Percentiles rank a stretch among this genome's conserved stretches.
These are phyloP conservation scores for Cyclotella choctawhatcheeana DNA, from an alignment of 108 stramenopile genomes.

Conservation along the genomic window DNA sequence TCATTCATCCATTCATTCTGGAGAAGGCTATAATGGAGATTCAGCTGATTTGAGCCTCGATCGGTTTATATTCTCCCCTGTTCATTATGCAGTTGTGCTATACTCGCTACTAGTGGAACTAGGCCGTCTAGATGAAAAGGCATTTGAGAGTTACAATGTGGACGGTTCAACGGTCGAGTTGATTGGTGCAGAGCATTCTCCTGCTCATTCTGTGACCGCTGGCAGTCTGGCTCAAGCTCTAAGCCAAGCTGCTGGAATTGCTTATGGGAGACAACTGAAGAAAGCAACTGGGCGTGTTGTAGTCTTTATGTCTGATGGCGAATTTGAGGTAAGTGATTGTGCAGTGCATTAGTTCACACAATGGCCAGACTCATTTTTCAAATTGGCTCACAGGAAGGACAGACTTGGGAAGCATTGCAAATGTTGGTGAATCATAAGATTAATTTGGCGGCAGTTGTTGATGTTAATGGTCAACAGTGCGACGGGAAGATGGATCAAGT, in stretches of 20 bases:
- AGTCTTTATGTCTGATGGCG: slow-evolving; percentile 35
- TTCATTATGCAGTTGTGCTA: slow-evolving; percentile 21
- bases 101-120: slow-evolving; percentile 30
- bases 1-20: slow-evolving; percentile 8
- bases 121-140: slow-evolving; percentile 29
- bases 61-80: slow-evolving; percentile 33
- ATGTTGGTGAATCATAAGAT: slow-evolving; percentile 24
- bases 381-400: slow-evolving; percentile 37
- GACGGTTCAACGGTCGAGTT: slow-evolving; percentile 28
- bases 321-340: no score
- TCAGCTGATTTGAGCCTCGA: slow-evolving; percentile 14
- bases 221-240: slow-evolving; percentile 23
- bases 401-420: slow-evolving; percentile 28
- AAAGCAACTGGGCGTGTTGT: slow-evolving; percentile 17
- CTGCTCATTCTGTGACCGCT: slow-evolving; percentile 30
- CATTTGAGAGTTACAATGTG: slow-evolving; percentile 29
- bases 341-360: no score
- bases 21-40: slow-evolving; percentile 37
- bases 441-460: slow-evolving; percentile 20
- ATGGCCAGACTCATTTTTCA: no score
- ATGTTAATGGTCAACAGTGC: slow-evolving; percentile 40
- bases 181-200: slow-evolving; percentile 36
- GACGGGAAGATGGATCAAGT: slow-evolving; percentile 34
- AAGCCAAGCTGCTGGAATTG: slow-evolving; percentile 37
- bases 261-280: slow-evolving; percentile 19